Evolutionary conservation across 164 flowering plant species (phyloP).

Genomic region (Aristolochia contorta): DNA sequence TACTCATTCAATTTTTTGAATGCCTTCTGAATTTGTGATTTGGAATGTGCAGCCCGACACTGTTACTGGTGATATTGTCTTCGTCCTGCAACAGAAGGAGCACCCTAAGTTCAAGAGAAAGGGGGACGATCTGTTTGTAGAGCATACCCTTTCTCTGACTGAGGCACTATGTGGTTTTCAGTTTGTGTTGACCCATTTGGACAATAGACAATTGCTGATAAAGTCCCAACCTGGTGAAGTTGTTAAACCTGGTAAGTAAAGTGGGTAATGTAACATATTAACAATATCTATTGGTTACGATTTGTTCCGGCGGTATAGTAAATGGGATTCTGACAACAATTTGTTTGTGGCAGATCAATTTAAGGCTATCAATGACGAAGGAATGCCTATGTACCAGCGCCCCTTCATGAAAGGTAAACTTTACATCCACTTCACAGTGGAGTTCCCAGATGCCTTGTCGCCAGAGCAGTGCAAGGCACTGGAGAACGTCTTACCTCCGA

Average conservation of each 20-base stretch:
- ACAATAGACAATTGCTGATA: conserved; percentile 72
- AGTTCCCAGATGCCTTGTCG: conserved; percentile 62
- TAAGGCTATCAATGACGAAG: conserved; percentile 90
- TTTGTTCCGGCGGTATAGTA: neutral
- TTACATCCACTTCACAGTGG: conserved; percentile 77
- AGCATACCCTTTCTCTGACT: conserved; percentile 61
- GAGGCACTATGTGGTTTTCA: conserved; percentile 86
- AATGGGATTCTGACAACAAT: neutral
- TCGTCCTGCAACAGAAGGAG: conserved; percentile 76
- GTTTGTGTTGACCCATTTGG: conserved; percentile 61
- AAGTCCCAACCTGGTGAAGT: conserved; percentile 84
- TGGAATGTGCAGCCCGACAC: conserved; percentile 68
- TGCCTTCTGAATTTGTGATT: neutral
- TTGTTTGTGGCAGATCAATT: conserved; percentile 31
- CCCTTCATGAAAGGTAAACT: conserved; percentile 91
- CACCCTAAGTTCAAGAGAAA: conserved; percentile 82
- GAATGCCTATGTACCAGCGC: conserved; percentile 80
- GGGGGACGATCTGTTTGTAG: conserved; percentile 74
- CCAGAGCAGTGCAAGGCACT: conserved; percentile 56
- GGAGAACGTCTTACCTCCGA: conserved; percentile 49
- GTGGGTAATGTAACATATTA: too few species aligned
- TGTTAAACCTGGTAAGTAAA: conserved; percentile 67
- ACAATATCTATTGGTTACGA: too few species aligned
- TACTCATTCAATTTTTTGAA: too few species aligned
- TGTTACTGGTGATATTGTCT: conserved; percentile 77